These are phyloP conservation scores for Pseudevernia furfuracea DNA, from an alignment of 495 filamentous ascomycete species.

Conservation along the genomic window DNA sequence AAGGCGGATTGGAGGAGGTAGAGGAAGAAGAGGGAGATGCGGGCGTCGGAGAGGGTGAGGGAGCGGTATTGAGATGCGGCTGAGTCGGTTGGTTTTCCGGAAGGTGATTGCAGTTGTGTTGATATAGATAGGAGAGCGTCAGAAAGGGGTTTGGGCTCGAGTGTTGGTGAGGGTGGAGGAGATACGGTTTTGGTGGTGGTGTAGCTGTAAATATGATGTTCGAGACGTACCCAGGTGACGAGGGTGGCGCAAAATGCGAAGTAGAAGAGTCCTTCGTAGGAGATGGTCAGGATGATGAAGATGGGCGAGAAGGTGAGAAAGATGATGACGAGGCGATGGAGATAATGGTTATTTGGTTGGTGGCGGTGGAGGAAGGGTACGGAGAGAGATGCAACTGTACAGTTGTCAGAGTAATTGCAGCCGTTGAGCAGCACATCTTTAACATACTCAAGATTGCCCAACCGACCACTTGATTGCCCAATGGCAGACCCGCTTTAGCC, in stretches of 20 bases:
- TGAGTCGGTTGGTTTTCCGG: conserved; percentile 24
- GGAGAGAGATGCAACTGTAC: conserved; percentile 60
- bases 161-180: conserved; percentile 14
- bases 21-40: conserved; percentile 89
- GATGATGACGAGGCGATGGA: conserved; percentile 80
- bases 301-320: conserved; percentile 90
- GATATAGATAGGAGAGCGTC: conserved; percentile 29
- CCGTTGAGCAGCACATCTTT: neutral
- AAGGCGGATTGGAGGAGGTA: conserved; percentile 91
- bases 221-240: conserved; percentile 82
- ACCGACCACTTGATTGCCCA: conserved; percentile 80
- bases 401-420: neutral
- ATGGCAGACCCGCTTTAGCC: conserved; percentile 77
- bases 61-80: conserved; percentile 52
- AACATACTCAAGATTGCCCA: conserved; percentile 74
- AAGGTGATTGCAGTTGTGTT: conserved; percentile 19
- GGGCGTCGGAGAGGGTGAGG: conserved; percentile 70
- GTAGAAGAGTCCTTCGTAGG: conserved; percentile 97
- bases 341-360: conserved; percentile 77
- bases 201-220: conserved; percentile 67
- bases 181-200: conserved; percentile 24
- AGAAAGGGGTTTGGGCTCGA: conserved; percentile 24
- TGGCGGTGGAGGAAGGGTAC: conserved; percentile 76
- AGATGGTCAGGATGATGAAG: conserved; percentile 95
- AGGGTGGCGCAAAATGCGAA: conserved; percentile 77